These are phyloP conservation scores for Erodium chrysanthum DNA, from an alignment of 441 rosid species.

Conservation along the genomic window DNA sequence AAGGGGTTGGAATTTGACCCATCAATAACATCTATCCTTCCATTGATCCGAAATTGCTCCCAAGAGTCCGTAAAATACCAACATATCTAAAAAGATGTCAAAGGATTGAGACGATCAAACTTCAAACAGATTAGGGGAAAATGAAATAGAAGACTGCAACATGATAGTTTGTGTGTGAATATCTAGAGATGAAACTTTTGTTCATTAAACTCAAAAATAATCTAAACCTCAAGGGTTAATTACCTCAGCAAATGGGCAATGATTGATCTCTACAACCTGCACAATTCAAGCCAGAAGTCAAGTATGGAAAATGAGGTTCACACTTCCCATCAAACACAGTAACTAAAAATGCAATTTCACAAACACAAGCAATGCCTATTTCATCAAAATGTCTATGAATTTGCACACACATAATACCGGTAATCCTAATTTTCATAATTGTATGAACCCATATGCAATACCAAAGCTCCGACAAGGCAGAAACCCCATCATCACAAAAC, in stretches of 20 bases:
- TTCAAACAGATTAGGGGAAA: background rate
- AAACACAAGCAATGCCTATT: background rate
- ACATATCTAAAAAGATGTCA: conserved; percentile 39
- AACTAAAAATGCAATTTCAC: background rate
- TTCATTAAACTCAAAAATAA: background rate
- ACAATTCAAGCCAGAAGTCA: conserved; percentile 13
- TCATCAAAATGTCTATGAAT: background rate
- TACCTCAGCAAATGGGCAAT: conserved; percentile 73
- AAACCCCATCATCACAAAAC: background rate
- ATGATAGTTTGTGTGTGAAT: background rate
- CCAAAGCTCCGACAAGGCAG: background rate
- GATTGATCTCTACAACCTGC: conserved; percentile 72
- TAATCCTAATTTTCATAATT: background rate
- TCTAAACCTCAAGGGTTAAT: conserved; percentile 11
- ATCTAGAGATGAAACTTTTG: background rate
- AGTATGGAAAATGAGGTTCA: background rate
- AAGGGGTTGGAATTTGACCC: conserved; percentile 41
- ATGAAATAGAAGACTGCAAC: background rate
- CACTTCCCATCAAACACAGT: background rate
- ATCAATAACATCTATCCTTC: conserved; percentile 61
- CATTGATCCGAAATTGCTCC: conserved; percentile 84
- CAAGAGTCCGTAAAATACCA: conserved; percentile 79
- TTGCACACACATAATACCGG: background rate
- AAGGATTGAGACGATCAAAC: background rate
- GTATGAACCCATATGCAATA: background rate